Evolutionary conservation across 2,329 filamentous ascomycete species (phyloP), one percentile per base, ranked within the genome.

Genomic region (Arthrobotrys conoides): DNA sequence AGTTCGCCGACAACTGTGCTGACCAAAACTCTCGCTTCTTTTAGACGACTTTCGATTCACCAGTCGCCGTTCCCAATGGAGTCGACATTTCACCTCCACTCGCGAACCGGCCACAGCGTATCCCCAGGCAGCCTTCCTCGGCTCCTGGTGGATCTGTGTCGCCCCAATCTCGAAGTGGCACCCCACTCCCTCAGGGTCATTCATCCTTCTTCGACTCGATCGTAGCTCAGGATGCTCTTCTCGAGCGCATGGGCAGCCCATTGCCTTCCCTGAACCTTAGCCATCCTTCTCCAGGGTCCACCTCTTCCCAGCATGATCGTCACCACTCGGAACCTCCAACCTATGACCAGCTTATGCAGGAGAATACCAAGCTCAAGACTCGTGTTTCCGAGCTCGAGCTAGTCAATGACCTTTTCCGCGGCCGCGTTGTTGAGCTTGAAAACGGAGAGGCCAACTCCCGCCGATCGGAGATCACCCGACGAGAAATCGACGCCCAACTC

Each of bases 311-410:
- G 87, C 6, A 81, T 87, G 80, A 89, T 87, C 80, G 88, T 87
- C 83, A 84, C 51, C 83, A 84, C 51, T 84, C 84, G 69, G 88
- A 91, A 27, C 85, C 84, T 12, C 83, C 84, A 44, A 80, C 88
- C 75, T 88, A 90, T 71, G 93, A 97, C 83, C 91, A 92, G 78
- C 88, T 97, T 24, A 55, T 93, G 66, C 91, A 91, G 0, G 89
- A 91, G 79, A 97, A 97, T 84, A 92, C 92, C 4, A 91, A 91
- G 64, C 87, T 98, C n/a, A 97, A 96, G 86, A 99, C 96, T 0
- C 91, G 96, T 49, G 95, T 99, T 38, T 96, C 91, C 82, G 96
- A 99, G 84, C 88, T 99, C 24, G 96, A 99, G 84, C 89, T 99
- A 66, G 97, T 99, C 86, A 97, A 94, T 82, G 92, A 92, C 83